Percentiles rank a stretch among this genome's conserved stretches.
These are phyloP conservation scores for Passiflora organensis DNA, from an alignment of 345 rosid species.

Conservation along the genomic window DNA sequence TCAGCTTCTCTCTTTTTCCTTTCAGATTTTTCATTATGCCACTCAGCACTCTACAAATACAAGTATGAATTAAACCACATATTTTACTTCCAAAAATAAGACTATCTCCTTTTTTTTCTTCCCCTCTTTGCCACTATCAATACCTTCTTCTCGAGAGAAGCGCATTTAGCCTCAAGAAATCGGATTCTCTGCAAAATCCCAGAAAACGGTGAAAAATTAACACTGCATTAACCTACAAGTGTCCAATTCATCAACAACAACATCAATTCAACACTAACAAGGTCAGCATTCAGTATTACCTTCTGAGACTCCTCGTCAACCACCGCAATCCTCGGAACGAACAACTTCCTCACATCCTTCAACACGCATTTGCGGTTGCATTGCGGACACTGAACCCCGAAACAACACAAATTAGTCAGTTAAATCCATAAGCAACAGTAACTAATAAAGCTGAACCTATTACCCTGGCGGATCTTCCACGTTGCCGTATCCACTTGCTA, in stretches of 20 bases:
- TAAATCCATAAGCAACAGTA: neutral
- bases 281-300: slow-evolving; percentile 28
- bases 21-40: slow-evolving; percentile 43
- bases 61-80: neutral
- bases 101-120: neutral
- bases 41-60: slow-evolving; percentile 34
- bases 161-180: slow-evolving; percentile 57
- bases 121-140: neutral
- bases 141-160: slow-evolving; percentile 60
- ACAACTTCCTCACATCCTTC: slow-evolving; percentile 66
- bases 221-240: too few species aligned
- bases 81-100: neutral
- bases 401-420: neutral
- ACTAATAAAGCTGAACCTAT: neutral
- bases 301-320: slow-evolving; percentile 68
- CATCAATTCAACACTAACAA: slow-evolving; percentile 1
- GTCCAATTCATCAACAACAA: too few species aligned
- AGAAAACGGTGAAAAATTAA: slow-evolving; percentile 1
- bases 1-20: slow-evolving; percentile 49
- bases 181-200: slow-evolving; percentile 46
- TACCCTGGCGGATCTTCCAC: slow-evolving; percentile 55
- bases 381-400: slow-evolving; percentile 63
- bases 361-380: slow-evolving; percentile 55
- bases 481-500: slow-evolving; percentile 61
- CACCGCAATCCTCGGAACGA: slow-evolving; percentile 65